Evolutionary conservation across 129 eudicot species (phyloP), one percentile per base, ranked within the genome.

Genomic region (Flaveria ramosissima): DNA sequence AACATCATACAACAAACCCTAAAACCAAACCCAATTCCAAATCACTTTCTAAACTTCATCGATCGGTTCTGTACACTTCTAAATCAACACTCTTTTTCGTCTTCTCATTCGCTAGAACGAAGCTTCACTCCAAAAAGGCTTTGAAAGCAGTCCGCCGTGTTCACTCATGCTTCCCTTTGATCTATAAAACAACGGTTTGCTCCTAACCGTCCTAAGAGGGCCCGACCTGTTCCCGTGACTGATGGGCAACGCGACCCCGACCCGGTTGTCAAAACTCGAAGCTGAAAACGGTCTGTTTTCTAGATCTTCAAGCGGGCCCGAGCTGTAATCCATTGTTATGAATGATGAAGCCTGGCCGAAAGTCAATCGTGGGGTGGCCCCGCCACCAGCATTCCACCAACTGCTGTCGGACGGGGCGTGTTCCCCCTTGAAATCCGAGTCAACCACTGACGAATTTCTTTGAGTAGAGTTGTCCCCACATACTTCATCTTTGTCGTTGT

Each of bases 381-480:
- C 91, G 3, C 82, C 91, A 39, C 91, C 93, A 3, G 90, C 92
- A 62, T 92, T 92, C 98, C 98, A 92, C 98, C 98, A 92, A 51
- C 98, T 88, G 69, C 98, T 86, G 67, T 90, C 96, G 23, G 93
- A 89, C 5, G 87, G 88, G 47, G 82, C 85, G 3, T 85, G 76
- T 51, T 92, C 98, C 10, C 89, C 88, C 70, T 85, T 92, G 69
- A 82, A 86, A 55, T 90, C 98, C 3, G 96, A 81, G 27, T 85
- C 96, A 1, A 80, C 82, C 47, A 80, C 90, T 14, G 96, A 90
- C 2, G 98, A 92, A 19, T 88, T 90, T 46, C 86, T 78, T 78
- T 79, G 96, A 45, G 92, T 90, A 7, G 81, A 78, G 62, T 82
- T 83, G 80, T 92, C 98, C 42, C 77, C 98, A 75, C 94, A 74